Evolutionary conservation across 495 filamentous ascomycete genomes (phyloP).

Genomic region (Aspergillus incahuasiensis): DNA sequence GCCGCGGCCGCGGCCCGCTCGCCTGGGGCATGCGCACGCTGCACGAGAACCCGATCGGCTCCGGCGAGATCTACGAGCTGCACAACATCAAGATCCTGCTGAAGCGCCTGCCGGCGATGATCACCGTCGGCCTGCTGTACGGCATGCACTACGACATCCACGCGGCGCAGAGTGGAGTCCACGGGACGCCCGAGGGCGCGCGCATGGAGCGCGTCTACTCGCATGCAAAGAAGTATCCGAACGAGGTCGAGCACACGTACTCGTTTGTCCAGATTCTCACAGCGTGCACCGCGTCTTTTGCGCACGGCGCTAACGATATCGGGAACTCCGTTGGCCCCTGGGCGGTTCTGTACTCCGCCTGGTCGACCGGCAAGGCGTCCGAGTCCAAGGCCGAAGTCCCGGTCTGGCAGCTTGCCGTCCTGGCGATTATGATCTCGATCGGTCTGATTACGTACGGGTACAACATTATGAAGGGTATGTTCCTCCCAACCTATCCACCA

Average conservation of each 20-base stretch:
- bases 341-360: constrained; percentile 64
- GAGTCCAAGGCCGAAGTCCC: constrained; percentile 49
- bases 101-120: constrained; percentile 57
- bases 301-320: constrained; percentile 79
- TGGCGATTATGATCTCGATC: constrained; percentile 48
- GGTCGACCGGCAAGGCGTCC: constrained; percentile 49
- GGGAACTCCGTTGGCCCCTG: constrained; percentile 72
- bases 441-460: constrained; percentile 62
- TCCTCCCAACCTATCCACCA: neutral
- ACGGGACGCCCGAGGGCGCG: constrained; percentile 60
- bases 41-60: constrained; percentile 61
- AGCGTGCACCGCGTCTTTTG: constrained; percentile 70
- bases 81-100: constrained; percentile 56
- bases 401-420: constrained; percentile 56
- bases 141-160: constrained; percentile 72
- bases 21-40: constrained; percentile 71
- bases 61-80: constrained; percentile 62
- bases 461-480: constrained; percentile 61
- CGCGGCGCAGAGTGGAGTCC: constrained; percentile 57
- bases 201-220: constrained; percentile 59
- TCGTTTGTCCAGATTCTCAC: constrained; percentile 72
- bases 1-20: constrained; percentile 54
- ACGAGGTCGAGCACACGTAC: constrained; percentile 71
- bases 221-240: constrained; percentile 61
- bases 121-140: constrained; percentile 54